Base-by-base conservation (phyloP, 257 asterid genomes). In the Fraxinus cuspidata region DNA sequence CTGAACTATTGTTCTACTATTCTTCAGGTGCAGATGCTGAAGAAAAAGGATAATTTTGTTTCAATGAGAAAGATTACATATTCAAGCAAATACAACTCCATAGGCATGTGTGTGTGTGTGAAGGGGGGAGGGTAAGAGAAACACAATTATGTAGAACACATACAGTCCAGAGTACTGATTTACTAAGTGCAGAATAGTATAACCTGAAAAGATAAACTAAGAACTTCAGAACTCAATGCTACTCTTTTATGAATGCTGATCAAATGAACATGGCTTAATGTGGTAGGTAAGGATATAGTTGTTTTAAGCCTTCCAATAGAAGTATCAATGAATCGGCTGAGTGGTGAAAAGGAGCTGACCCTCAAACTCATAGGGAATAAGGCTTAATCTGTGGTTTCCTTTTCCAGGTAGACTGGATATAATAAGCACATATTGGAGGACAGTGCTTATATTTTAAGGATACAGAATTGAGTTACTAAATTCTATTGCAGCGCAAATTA, bases 51-150 rank as follows among this genome's bases (percentile, higher is more conserved):
- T 38, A 70, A 70, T 8, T 9, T 11, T 11, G 5, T 70, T 70
- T 38, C 1, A 19, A 56, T 7, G 53, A 70, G 16, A 58, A 25
- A 25, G 42, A 16, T n/a, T 38, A 10, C n/a, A 35, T 7, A 25
- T 63, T 47, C 64, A 11, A 76, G 58, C 68, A 76, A 64, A 82
- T 49, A 44, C 56, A 79, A 38, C 23, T 60, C 35, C 10, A 70
- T 25, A 4, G 49, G 19, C 74, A 71, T 23, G 28, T 12, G 53
- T 23, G 73, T 35, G 47, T 70, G 18, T 42, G 60, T 16, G 53
- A 34, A 51, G 47, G 44, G 29, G 65, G 4, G 28, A 56, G 13
- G 65, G 31, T 25, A 72, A 49, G 65, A 47, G 32, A 76, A 70
- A 51, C 49, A 64, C 37, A 25, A 72, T 28, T 82, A 47, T 47